phyloP scores from a whole-genome alignment of 148 eudicot genomes.

The Diospyros lotus region DNA sequence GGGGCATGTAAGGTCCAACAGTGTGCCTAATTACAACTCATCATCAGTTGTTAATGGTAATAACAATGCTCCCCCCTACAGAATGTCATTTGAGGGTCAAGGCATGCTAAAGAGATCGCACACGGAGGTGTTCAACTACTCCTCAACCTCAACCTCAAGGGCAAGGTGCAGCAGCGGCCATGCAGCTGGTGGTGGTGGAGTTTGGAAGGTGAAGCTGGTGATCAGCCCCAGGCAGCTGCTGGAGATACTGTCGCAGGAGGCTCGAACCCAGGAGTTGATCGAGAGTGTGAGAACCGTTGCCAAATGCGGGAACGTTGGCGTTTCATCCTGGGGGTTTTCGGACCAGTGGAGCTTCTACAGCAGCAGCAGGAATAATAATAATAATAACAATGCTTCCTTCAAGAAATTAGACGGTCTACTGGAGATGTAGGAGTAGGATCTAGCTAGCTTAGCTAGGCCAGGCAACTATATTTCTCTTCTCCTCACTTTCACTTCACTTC shows the following conservation, averaged over 20 bases:
- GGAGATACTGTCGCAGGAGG: constrained; percentile 69
- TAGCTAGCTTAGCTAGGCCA: too few species aligned
- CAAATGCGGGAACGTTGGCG: constrained; percentile 51
- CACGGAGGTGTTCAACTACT: constrained; percentile 19
- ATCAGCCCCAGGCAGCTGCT: constrained; percentile 63
- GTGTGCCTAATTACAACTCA: constrained; percentile 30
- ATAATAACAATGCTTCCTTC: constrained; percentile 26
- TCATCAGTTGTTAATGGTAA: neutral
- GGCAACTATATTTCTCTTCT: too few species aligned
- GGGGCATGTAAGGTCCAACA: constrained; percentile 72
- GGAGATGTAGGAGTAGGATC: constrained; percentile 7
- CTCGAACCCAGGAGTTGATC: constrained; percentile 61
- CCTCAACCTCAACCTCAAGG: too few species aligned
- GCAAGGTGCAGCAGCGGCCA: neutral
- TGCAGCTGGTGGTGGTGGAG: constrained; percentile 18
- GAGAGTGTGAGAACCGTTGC: constrained; percentile 84
- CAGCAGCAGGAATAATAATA: constrained; percentile 23
- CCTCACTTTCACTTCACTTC: too few species aligned
- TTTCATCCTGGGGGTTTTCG: constrained; percentile 39
- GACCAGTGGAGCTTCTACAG: constrained; percentile 77
- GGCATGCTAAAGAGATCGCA: constrained; percentile 38
- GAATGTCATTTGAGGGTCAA: constrained; percentile 65
- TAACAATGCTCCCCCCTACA: constrained; percentile 27
- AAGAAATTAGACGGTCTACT: constrained; percentile 23
- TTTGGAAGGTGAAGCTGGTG: constrained; percentile 91